A percentile compares a stretch with the other conserved stretches of the same genome.
Evolutionary conservation across 805 yeast genomes (phyloP).

Genomic region (Ogataea glucozyma): DNA sequence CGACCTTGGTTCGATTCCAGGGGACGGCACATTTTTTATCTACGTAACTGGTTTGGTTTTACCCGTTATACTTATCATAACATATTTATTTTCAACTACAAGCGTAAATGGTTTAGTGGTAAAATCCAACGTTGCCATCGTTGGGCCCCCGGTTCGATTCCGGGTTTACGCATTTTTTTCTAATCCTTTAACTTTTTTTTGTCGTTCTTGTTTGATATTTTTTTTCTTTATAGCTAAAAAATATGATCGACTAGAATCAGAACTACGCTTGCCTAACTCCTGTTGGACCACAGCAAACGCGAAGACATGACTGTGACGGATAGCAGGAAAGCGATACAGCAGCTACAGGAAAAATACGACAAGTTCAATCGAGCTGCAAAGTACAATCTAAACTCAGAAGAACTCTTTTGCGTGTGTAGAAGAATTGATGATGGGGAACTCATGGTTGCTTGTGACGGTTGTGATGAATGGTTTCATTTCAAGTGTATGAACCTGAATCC

Average conservation of each 20-base stretch:
- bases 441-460: conserved; percentile 94
- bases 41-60: background rate
- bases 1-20: conserved; percentile 21
- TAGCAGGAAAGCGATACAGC: conserved; percentile 7
- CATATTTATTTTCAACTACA: background rate
- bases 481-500: conserved; percentile 63
- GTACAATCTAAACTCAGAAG: conserved; percentile 54
- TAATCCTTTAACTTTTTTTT: conserved; percentile 1
- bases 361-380: conserved; percentile 36
- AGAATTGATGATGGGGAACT: conserved; percentile 74
- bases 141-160: conserved; percentile 34
- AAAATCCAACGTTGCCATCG: conserved; percentile 33
- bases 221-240: background rate
- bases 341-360: conserved; percentile 32
- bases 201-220: background rate
- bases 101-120: conserved; percentile 33
- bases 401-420: conserved; percentile 75
- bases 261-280: background rate
- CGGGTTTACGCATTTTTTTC: conserved; percentile 30
- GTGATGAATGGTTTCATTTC: conserved; percentile 95
- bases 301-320: conserved; percentile 1
- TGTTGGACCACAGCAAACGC: too few relatives aligned
- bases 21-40: conserved; percentile 14
- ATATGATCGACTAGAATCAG: background rate
- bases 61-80: background rate